Evolutionary conservation across 1,284 basidiomycete genomes (phyloP), one percentile per base, ranked within the genome.

Genomic region (Ustilago tritici): DNA sequence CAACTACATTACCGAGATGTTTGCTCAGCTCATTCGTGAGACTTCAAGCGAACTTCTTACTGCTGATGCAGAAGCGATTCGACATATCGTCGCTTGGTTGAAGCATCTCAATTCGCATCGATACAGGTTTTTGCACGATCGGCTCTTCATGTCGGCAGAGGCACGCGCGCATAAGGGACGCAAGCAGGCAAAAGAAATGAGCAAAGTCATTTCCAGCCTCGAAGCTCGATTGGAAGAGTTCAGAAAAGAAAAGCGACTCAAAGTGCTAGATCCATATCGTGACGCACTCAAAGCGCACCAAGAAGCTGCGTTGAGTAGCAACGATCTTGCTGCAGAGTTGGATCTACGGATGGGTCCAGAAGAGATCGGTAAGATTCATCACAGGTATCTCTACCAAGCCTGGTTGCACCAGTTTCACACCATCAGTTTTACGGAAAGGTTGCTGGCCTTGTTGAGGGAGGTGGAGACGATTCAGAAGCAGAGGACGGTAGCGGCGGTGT

Each of bases 381-480:
- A 88, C 64, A 83, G 88, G 23, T 88, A 87, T 1, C 80, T 89
- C 23, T 89, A 87, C 89, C 91, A 76, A 89, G 91, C 52, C 89
- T 93, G 88, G 88, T 89, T 93, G 28, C 94, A 93, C 82, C 92
- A 93, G 77, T 92, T 91, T 52, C 70, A 82, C 49, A 68, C 74
- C 1, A 68, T 78, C 56, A 56, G 49, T 50, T 80, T 80, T 38
- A 68, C 74, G 7, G 67, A 75, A 35, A 50, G 73, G 7, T 56
- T 80, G 62, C 52, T 83, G 31, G 57, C 49, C 12, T 90, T 92
- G 79, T 79, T 93, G 40, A 89, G 91, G 67, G 89, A 89, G 46
- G 89, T 92, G 61, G 88, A 90, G 52, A 83, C 86, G 3, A 84
- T 93, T 10, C 92, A 93, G 83, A 88, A 88, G 46, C 86, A 89